Percentiles rank a stretch among this genome's conserved stretches.
Evolutionary conservation across 352 stramenopile species (phyloP).

Genomic region (Elongisporangium senticosum): DNA sequence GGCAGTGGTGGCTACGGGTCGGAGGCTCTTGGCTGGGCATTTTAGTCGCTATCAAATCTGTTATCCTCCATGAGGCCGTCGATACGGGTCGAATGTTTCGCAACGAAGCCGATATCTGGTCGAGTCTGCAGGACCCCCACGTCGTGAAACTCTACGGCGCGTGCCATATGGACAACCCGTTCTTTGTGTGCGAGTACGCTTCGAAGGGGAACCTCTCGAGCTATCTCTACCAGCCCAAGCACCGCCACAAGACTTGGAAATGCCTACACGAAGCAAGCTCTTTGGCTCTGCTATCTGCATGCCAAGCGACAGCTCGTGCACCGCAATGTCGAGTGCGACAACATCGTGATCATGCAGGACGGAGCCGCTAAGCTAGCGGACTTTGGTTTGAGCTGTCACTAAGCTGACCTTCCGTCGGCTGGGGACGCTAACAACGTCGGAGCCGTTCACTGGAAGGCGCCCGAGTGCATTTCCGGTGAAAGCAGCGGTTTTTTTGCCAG

Average conservation of each 20-base stretch:
- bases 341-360: too few species aligned
- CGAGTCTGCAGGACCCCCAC: slow-evolving; percentile 11
- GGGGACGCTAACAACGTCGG: too few species aligned
- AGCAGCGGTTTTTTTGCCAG: slow-evolving; percentile 3
- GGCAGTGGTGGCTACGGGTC: not conserved
- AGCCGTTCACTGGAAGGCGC: slow-evolving; percentile 9
- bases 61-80: not conserved
- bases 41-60: slow-evolving; percentile 5
- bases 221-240: too few species aligned
- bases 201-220: too few species aligned
- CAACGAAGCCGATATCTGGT: slow-evolving; percentile 16
- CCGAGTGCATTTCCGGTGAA: slow-evolving; percentile 5
- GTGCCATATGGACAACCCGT: slow-evolving; percentile 9
- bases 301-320: too few species aligned
- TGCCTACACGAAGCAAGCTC: too few species aligned
- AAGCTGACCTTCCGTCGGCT: too few species aligned
- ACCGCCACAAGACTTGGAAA: too few species aligned
- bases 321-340: too few species aligned
- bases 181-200: slow-evolving; percentile 13
- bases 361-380: too few species aligned
- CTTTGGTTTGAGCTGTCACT: too few species aligned
- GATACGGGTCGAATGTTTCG: slow-evolving; percentile 2
- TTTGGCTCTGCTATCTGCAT: too few species aligned
- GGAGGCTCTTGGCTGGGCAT: not conserved
- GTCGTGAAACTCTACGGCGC: slow-evolving; percentile 20